These are phyloP conservation scores for Lithocarpus polystachyus DNA, from an alignment of 306 rosid genomes.

Conservation along the genomic window DNA sequence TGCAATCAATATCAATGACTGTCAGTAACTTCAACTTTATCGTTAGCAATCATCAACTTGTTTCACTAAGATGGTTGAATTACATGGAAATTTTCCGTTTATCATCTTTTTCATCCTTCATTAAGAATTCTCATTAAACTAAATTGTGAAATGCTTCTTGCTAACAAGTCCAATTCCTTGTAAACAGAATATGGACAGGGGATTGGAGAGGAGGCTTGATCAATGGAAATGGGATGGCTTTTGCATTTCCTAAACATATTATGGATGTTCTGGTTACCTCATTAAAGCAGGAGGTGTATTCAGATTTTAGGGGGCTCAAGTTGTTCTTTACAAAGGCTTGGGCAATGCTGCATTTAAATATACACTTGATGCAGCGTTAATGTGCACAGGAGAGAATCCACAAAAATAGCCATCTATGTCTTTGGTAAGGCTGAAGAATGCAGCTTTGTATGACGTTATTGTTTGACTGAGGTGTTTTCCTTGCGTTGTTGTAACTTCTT, in stretches of 20 bases:
- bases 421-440: too few species aligned
- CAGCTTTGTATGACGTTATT: too few species aligned
- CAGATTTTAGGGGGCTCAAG: neutral
- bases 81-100: too few species aligned
- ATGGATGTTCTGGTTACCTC: slow-evolving; percentile 20
- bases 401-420: slow-evolving; percentile 8
- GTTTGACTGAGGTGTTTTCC: too few species aligned
- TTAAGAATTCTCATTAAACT: too few species aligned
- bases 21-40: neutral
- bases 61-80: too few species aligned
- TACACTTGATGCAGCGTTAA: slow-evolving; percentile 3
- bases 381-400: slow-evolving; percentile 20
- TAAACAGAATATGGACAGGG: slow-evolving; percentile 29
- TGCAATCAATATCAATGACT: neutral
- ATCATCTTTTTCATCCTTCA: too few species aligned
- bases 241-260: slow-evolving; percentile 17
- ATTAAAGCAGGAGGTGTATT: slow-evolving; percentile 8
- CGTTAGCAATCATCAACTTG: too few species aligned
- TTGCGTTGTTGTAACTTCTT: too few species aligned
- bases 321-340: slow-evolving; percentile 1
- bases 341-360: neutral
- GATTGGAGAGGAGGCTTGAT: slow-evolving; percentile 14
- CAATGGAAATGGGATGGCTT: slow-evolving; percentile 19
- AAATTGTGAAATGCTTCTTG: neutral
- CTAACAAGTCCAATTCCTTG: neutral